Conservation (phyloP, 306 rosid genomes). For the Benincasa hispida region DNA sequence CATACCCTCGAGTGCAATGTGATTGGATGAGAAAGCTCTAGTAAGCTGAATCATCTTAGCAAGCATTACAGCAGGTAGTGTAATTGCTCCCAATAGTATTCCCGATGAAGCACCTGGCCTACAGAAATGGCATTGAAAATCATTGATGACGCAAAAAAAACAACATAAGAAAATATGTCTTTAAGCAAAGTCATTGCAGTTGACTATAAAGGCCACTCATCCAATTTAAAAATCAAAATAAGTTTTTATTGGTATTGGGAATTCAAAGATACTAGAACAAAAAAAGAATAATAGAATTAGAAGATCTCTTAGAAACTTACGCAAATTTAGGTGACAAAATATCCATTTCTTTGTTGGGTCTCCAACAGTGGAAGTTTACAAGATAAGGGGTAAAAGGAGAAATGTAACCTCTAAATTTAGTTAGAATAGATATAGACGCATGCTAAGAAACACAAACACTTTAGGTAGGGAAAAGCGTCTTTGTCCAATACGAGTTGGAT, state of each 20-base stretch:
- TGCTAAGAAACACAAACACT: not conserved
- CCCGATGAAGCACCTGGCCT: slow-evolving; percentile 84
- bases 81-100: slow-evolving; percentile 60
- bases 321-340: not conserved
- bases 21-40: slow-evolving; percentile 38
- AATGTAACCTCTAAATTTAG: not conserved
- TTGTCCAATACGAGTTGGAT: not conserved
- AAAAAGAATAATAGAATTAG: not conserved
- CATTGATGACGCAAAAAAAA: not conserved
- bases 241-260: not conserved
- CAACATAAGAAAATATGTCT: not conserved
- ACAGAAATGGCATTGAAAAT: slow-evolving; percentile 3
- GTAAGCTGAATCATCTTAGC: slow-evolving; percentile 60
- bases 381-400: not conserved
- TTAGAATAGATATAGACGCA: not conserved
- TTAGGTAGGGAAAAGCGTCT: not conserved
- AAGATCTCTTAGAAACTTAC: not conserved
- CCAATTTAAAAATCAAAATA: not conserved
- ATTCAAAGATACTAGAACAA: not conserved
- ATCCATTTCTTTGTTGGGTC: not conserved
- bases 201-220: not conserved
- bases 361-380: not conserved
- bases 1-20: slow-evolving; percentile 45
- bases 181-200: not conserved
- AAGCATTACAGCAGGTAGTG: slow-evolving; percentile 66